Evolutionary conservation across 1,284 basidiomycete genomes (phyloP).

Genomic region (Pyrrhoderma lamaoense): DNA sequence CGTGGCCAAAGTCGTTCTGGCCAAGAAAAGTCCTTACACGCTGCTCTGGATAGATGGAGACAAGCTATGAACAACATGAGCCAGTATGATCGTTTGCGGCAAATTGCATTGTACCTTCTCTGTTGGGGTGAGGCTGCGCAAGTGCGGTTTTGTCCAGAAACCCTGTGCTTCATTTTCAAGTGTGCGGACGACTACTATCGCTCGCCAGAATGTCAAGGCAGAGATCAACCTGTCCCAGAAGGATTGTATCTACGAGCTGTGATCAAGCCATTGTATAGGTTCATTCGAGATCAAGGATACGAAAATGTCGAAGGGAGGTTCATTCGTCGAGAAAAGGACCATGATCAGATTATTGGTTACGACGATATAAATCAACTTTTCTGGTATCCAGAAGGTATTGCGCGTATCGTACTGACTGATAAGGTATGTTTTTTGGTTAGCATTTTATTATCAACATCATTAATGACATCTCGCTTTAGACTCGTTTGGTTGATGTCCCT

Average conservation of each 20-base stretch:
- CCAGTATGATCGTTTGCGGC: slow-evolving; percentile 94
- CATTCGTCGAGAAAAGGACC: slow-evolving; percentile 88
- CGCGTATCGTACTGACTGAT: slow-evolving; percentile 82
- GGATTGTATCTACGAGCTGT: slow-evolving; percentile 90
- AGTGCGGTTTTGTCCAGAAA: slow-evolving; percentile 97
- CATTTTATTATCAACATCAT: neutral
- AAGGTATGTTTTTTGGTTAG: slow-evolving; percentile 45
- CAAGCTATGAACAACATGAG: slow-evolving; percentile 99
- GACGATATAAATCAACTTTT: slow-evolving; percentile 99
- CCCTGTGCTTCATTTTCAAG: slow-evolving; percentile 99
- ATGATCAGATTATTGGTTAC: slow-evolving; percentile 94
- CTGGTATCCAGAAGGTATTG: slow-evolving; percentile 99
- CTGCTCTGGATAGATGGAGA: slow-evolving; percentile 88
- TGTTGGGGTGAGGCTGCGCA: slow-evolving; percentile 99
- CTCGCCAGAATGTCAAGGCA: slow-evolving; percentile 95
- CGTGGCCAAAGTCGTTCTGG: slow-evolving; percentile 38
- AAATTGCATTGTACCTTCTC: slow-evolving; percentile 92
- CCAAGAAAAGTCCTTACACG: slow-evolving; percentile 80
- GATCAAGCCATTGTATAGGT: slow-evolving; percentile 94
- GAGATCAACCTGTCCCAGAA: slow-evolving; percentile 90
- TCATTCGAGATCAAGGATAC: slow-evolving; percentile 97
- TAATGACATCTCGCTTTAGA: slow-evolving; percentile 36
- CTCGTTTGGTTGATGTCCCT: slow-evolving; percentile 82
- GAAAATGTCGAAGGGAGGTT: slow-evolving; percentile 96
- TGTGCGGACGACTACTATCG: slow-evolving; percentile 99